phyloP scores from a whole-genome alignment of 768 basidiomycete species.

The Mycena albidolilacea region DNA sequence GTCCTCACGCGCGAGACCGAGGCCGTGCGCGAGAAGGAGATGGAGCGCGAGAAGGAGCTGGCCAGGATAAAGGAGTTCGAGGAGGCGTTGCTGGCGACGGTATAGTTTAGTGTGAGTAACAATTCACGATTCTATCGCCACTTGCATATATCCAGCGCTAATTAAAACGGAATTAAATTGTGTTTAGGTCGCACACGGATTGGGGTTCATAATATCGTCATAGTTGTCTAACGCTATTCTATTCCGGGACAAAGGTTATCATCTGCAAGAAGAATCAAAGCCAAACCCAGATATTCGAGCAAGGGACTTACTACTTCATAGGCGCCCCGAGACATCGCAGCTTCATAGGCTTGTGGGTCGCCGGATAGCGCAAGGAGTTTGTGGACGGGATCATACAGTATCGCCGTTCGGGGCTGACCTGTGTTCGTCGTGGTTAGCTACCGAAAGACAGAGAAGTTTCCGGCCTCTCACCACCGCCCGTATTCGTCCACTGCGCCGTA shows the following conservation, averaged over 20 bases:
- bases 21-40: slow-evolving; percentile 66
- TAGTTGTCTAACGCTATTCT: neutral
- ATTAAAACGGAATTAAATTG: neutral
- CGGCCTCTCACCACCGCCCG: slow-evolving; percentile 6
- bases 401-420: slow-evolving; percentile 17
- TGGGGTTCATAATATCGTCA: too few relatives aligned
- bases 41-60: slow-evolving; percentile 28
- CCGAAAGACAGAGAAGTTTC: neutral
- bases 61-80: slow-evolving; percentile 29
- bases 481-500: slow-evolving; percentile 24
- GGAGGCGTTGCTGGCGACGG: slow-evolving; percentile 27
- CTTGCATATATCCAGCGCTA: neutral
- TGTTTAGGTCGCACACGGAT: neutral
- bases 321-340: neutral
- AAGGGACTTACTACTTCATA: slow-evolving; percentile 11
- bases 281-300: neutral
- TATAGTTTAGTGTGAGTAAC: neutral
- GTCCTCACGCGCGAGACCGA: slow-evolving; percentile 76
- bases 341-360: slow-evolving; percentile 7
- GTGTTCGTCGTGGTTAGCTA: neutral
- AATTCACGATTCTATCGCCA: too few relatives aligned
- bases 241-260: neutral
- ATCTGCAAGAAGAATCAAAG: neutral
- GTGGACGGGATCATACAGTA: slow-evolving; percentile 16
- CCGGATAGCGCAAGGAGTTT: slow-evolving; percentile 9